phyloP scores from a whole-genome alignment of 2,329 filamentous ascomycete genomes.

The Penicillium occitanis region DNA sequence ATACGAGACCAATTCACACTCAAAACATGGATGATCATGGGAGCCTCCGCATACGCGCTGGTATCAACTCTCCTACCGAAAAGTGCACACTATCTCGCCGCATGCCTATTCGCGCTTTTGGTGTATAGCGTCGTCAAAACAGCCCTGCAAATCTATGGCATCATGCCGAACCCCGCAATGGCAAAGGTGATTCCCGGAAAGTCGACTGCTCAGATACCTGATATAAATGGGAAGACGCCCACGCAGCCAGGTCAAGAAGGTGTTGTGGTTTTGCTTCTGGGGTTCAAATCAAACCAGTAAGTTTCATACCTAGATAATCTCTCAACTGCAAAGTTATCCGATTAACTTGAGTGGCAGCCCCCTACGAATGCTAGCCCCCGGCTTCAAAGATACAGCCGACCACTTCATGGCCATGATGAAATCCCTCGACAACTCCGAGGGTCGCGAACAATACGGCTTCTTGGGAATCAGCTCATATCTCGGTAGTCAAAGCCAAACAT shows the following conservation, averaged over 20 bases:
- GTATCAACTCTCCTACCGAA: constrained; percentile 12
- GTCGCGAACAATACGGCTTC: constrained; percentile 50
- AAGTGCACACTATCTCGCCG: constrained; percentile 10
- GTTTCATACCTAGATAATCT: background rate
- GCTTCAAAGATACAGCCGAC: constrained; percentile 40
- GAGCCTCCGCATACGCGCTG: constrained; percentile 20
- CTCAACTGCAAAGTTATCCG: background rate
- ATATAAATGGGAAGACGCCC: constrained; percentile 18
- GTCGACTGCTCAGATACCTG: constrained; percentile 16
- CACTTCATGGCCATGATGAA: constrained; percentile 44
- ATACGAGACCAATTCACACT: constrained; percentile 23
- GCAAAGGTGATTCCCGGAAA: constrained; percentile 19
- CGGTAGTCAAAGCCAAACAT: constrained; percentile 37
- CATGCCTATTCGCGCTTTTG: background rate
- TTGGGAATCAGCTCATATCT: constrained; percentile 47
- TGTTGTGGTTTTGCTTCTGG: constrained; percentile 19
- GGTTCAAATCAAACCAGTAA: constrained; percentile 21
- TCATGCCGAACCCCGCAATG: constrained; percentile 17
- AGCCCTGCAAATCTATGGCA: constrained; percentile 16
- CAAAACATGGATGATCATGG: constrained; percentile 24
- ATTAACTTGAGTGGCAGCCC: constrained; percentile 31
- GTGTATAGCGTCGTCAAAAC: constrained; percentile 2
- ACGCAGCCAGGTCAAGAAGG: constrained; percentile 9
- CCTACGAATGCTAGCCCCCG: constrained; percentile 51
- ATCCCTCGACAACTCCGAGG: constrained; percentile 31